phyloP scores from a whole-genome alignment of 441 rosid genomes.

The Macaranga tanarius region DNA sequence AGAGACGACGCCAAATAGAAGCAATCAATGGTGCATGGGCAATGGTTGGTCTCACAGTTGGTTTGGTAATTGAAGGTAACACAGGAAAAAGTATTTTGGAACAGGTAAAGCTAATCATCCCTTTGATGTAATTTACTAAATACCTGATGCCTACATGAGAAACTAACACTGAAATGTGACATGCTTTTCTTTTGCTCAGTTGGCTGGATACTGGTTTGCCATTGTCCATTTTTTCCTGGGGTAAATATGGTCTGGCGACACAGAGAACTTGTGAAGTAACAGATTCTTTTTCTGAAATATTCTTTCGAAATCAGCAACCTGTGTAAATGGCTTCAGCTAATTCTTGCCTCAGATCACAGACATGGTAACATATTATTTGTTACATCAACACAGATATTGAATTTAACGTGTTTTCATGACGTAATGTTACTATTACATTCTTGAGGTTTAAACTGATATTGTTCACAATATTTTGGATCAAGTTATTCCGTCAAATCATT shows the following conservation, averaged over 20 bases:
- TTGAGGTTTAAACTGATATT: not conserved
- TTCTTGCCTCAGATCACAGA: constrained; percentile 10
- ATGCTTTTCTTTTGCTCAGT: constrained; percentile 38
- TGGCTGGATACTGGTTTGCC: constrained; percentile 66
- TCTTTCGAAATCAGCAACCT: constrained; percentile 4
- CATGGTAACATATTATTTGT: not conserved
- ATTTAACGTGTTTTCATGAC: not conserved
- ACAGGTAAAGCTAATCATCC: constrained; percentile 49
- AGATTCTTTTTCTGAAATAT: constrained; percentile 18
- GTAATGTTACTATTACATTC: not conserved
- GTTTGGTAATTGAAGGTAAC: constrained; percentile 79
- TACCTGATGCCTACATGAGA: not conserved
- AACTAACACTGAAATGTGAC: constrained; percentile 4
- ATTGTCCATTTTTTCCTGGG: constrained; percentile 36
- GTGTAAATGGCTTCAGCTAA: not conserved
- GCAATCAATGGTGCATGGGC: constrained; percentile 95
- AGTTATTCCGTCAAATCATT: too few species aligned
- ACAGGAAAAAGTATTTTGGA: constrained; percentile 60
- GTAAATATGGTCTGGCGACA: constrained; percentile 16
- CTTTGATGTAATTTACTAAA: not conserved
- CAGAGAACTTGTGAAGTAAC: constrained; percentile 7
- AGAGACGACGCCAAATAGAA: constrained; percentile 74
- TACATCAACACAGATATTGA: not conserved
- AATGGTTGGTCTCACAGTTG: constrained; percentile 75
- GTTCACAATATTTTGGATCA: not conserved